Conservation (phyloP, 371 early-diverging fungal species). For the Rhizopus stolonifer region DNA sequence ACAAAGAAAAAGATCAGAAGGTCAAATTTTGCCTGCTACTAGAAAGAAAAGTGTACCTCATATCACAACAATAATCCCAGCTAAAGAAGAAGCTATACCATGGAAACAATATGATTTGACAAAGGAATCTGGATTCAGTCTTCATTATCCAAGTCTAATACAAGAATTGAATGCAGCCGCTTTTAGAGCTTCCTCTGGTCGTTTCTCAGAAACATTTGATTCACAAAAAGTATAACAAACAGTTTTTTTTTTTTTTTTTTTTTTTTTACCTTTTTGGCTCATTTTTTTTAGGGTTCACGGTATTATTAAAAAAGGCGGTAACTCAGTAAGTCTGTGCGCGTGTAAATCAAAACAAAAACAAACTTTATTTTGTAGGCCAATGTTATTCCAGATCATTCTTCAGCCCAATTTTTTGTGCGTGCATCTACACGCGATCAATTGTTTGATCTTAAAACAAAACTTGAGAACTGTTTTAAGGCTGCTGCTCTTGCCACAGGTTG, state of each 20-base stretch:
- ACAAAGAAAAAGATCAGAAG: background rate
- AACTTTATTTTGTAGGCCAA: conserved; percentile 13
- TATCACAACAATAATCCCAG: background rate
- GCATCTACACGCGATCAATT: conserved; percentile 51
- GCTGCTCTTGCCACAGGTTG: conserved; percentile 72
- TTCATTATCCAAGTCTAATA: conserved; percentile 7
- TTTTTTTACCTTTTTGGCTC: no score
- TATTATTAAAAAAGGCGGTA: conserved; percentile 69
- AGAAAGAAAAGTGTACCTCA: background rate
- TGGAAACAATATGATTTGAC: conserved; percentile 11
- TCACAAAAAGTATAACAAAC: conserved; percentile 6
- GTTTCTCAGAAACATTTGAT: conserved; percentile 10
- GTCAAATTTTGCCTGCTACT: background rate
- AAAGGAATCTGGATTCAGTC: background rate
- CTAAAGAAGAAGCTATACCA: conserved; percentile 4
- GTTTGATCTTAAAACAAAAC: conserved; percentile 39
- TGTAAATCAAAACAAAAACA: background rate
- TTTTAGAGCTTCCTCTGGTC: no score
- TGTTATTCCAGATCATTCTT: conserved; percentile 63
- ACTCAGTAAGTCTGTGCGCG: conserved; percentile 49
- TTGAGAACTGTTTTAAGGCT: conserved; percentile 61
- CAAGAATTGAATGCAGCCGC: conserved; percentile 7
- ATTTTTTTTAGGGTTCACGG: conserved; percentile 68
- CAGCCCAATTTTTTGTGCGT: conserved; percentile 57
- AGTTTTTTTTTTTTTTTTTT: no score